phyloP scores from a whole-genome alignment of 1,284 basidiomycete genomes.

The Trichosporon ovoides region DNA sequence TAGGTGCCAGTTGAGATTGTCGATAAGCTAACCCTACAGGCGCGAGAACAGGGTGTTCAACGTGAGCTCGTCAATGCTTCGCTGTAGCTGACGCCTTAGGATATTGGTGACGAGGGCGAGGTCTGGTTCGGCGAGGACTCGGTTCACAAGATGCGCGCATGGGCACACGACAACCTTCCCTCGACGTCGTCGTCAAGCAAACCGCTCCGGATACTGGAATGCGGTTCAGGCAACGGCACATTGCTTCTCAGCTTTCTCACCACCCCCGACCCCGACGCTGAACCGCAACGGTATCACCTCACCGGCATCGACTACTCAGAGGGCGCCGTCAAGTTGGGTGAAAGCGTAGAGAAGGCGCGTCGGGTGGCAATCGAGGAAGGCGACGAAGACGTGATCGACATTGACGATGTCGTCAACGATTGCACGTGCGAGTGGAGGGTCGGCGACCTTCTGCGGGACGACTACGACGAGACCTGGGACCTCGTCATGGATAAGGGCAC shows the following conservation, averaged over 20 bases:
- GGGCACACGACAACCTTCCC: constrained; percentile 39
- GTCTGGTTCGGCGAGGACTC: constrained; percentile 48
- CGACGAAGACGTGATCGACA: constrained; percentile 26
- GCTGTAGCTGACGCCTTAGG: background rate
- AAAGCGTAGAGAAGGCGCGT: constrained; percentile 30
- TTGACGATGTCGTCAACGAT: constrained; percentile 38
- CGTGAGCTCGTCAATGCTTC: constrained; percentile 11
- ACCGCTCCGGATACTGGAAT: constrained; percentile 39
- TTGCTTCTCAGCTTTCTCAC: constrained; percentile 46
- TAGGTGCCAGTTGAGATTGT: background rate
- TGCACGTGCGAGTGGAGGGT: constrained; percentile 37
- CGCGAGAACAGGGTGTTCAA: constrained; percentile 48
- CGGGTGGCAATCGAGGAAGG: constrained; percentile 22
- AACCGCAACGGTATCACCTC: constrained; percentile 32
- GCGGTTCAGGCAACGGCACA: constrained; percentile 47
- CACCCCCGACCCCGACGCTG: constrained; percentile 22
- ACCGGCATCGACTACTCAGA: constrained; percentile 48
- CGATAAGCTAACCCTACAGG: constrained; percentile 18
- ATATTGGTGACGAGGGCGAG: constrained; percentile 30
- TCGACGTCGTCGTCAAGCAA: constrained; percentile 8
- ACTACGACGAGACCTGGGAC: constrained; percentile 43
- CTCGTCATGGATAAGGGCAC: constrained; percentile 49
- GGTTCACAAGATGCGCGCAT: constrained; percentile 46
- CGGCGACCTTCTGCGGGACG: constrained; percentile 40
- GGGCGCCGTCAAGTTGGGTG: constrained; percentile 31